Evolutionary conservation across 2,329 filamentous ascomycete genomes (phyloP).

Genomic region (Epicoccum nigrum): DNA sequence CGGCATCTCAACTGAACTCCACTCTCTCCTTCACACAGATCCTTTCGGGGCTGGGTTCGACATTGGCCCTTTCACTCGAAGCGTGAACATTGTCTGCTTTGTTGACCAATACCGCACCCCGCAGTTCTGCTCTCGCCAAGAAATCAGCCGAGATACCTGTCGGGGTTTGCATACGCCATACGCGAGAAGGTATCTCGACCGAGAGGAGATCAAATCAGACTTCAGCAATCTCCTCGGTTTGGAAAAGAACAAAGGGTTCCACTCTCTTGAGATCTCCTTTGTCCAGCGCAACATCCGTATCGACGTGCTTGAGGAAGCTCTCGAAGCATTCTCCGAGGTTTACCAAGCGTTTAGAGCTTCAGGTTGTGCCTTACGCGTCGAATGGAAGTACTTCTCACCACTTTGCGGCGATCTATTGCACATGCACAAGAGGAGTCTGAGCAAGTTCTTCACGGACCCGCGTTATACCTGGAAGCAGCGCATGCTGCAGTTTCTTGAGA

Average conservation of each 20-base stretch:
- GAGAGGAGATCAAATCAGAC: neutral
- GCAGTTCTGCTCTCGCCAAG: neutral
- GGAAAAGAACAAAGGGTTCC: neutral
- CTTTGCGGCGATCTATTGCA: neutral
- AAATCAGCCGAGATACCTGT: too few species aligned
- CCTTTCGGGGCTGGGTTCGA: neutral
- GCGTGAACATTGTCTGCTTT: neutral
- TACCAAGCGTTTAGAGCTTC: neutral
- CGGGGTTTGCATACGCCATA: too few species aligned
- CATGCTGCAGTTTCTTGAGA: neutral
- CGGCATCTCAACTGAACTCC: neutral
- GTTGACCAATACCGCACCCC: neutral
- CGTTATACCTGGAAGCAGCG: neutral
- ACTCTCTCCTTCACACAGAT: neutral
- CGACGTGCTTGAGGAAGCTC: slow-evolving; percentile 1
- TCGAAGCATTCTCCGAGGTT: neutral
- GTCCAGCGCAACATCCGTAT: slow-evolving; percentile 1
- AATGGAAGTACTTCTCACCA: neutral
- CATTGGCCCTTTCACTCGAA: neutral
- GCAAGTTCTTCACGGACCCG: neutral
- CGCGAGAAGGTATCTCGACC: neutral
- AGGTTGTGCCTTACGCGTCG: neutral
- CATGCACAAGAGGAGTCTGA: neutral
- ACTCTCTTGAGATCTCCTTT: neutral
- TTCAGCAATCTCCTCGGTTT: neutral